Percentiles rank a stretch among this genome's conserved stretches.
phyloP scores from a whole-genome alignment of 345 rosid genomes.

The Gossypium ekmanianum region DNA sequence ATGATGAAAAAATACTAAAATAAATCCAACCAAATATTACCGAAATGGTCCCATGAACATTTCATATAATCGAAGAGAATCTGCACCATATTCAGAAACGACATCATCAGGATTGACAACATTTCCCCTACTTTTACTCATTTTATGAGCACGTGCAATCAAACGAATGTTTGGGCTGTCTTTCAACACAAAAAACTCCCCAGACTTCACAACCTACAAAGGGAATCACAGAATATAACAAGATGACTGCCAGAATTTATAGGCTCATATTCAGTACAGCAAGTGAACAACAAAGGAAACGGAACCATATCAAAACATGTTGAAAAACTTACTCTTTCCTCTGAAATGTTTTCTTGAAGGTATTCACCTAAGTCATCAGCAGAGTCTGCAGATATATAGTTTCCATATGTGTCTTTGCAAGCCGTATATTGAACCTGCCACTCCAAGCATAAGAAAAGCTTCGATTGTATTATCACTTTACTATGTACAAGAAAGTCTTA shows the following conservation, averaged over 20 bases:
- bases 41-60: constrained; percentile 99
- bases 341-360: constrained; percentile 56
- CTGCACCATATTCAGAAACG: constrained; percentile 85
- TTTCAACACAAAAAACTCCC: constrained; percentile 73
- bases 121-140: constrained; percentile 98
- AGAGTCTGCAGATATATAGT: constrained; percentile 61
- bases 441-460: constrained; percentile 26
- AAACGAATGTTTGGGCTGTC: constrained; percentile 55
- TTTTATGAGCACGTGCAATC: constrained; percentile 75
- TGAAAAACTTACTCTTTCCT: constrained; percentile 56
- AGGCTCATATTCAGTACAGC: not conserved
- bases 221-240: not conserved
- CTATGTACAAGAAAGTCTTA: constrained; percentile 30
- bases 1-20: not conserved
- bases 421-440: constrained; percentile 84
- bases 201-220: constrained; percentile 62
- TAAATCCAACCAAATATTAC: constrained; percentile 28
- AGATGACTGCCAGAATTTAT: not conserved
- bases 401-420: constrained; percentile 64
- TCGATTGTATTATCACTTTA: constrained; percentile 10
- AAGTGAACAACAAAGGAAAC: not conserved
- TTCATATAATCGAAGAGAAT: constrained; percentile 89
- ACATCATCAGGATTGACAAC: constrained; percentile 93
- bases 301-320: constrained; percentile 13
- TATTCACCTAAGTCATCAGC: constrained; percentile 39